Conservation (phyloP, 164 flowering plant species). For the Annona squamosa region DNA sequence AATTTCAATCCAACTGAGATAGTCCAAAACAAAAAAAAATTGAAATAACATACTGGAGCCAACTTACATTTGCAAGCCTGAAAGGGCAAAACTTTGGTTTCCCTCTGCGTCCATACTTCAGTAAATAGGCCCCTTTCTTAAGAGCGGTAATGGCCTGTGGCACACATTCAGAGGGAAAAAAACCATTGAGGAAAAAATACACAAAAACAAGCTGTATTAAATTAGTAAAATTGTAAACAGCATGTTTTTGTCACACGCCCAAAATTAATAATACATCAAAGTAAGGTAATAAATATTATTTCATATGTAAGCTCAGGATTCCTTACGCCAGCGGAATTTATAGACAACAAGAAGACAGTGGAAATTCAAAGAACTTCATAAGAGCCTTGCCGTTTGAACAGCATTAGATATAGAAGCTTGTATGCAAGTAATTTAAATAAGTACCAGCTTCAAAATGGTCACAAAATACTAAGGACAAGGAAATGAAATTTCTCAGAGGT, state of each 20-base stretch:
- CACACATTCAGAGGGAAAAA: not conserved
- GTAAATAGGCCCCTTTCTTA: constrained; percentile 85
- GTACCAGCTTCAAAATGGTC: not conserved
- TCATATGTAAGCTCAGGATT: too few relatives aligned
- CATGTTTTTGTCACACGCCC: too few relatives aligned
- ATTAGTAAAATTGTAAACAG: too few relatives aligned
- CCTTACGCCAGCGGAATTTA: too few relatives aligned
- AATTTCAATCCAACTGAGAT: not conserved
- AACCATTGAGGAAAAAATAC: not conserved
- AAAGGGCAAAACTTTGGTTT: constrained; percentile 96
- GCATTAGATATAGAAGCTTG: not conserved
- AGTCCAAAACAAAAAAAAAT: not conserved
- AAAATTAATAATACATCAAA: too few relatives aligned
- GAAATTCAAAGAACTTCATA: too few relatives aligned
- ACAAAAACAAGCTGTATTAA: not conserved
- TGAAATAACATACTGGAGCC: not conserved
- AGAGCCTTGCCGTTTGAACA: too few relatives aligned
- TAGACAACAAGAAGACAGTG: too few relatives aligned
- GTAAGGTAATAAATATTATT: too few relatives aligned
- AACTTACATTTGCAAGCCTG: constrained; percentile 85
- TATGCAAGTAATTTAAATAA: not conserved
- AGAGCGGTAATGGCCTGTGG: constrained; percentile 89
- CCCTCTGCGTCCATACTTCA: constrained; percentile 95
- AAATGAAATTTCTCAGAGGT: not conserved
- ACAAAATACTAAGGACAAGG: not conserved